These are phyloP conservation scores for Adansonia grandidieri DNA, from an alignment of 441 rosid genomes.

Conservation along the genomic window DNA sequence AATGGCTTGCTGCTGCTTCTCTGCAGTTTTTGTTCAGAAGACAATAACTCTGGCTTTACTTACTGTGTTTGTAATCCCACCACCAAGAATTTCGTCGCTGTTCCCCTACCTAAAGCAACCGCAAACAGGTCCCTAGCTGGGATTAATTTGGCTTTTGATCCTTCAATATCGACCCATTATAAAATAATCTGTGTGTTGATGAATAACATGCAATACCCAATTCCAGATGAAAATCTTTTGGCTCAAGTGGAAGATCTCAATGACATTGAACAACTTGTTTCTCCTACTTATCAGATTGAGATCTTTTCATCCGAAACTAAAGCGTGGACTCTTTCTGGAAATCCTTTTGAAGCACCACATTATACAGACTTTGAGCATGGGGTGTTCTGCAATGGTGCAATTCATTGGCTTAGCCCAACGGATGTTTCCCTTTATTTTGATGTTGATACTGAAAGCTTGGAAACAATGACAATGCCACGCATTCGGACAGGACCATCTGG, in stretches of 20 bases:
- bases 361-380: conserved; percentile 14
- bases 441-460: conserved; percentile 23
- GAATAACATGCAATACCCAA: conserved; percentile 8
- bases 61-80: conserved; percentile 37
- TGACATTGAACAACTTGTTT: conserved; percentile 8
- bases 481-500: neutral
- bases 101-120: conserved; percentile 8
- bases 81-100: conserved; percentile 14
- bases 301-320: conserved; percentile 35
- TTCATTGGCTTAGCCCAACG: conserved; percentile 37
- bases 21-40: conserved; percentile 24
- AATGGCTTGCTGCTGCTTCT: conserved; percentile 54
- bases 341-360: conserved; percentile 17
- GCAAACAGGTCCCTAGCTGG: conserved; percentile 25
- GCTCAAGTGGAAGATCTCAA: neutral
- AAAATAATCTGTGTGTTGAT: conserved; percentile 30
- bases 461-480: conserved; percentile 34
- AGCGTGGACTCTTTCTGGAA: conserved; percentile 27
- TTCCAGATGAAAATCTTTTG: too few species aligned
- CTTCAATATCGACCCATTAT: conserved; percentile 36
- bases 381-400: conserved; percentile 38
- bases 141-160: conserved; percentile 40
- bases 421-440: conserved; percentile 31
- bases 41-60: conserved; percentile 25
- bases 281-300: conserved; percentile 26